Percentiles rank a stretch among this genome's conserved stretches.
phyloP scores from a whole-genome alignment of 352 stramenopile species.

The Phytophthora aleatoria region DNA sequence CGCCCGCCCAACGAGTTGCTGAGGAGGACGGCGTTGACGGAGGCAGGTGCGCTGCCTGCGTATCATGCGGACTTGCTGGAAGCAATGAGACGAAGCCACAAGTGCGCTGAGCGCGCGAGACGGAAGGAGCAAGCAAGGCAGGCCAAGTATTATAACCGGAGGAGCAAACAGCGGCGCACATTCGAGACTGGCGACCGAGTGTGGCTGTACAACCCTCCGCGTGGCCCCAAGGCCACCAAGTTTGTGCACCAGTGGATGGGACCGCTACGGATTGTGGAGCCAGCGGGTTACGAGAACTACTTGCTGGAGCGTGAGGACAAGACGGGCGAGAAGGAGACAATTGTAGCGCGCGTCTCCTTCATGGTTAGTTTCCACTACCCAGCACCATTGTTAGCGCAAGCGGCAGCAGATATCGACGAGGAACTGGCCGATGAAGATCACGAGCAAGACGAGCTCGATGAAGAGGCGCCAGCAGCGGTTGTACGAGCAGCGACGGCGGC shows the following conservation, averaged over 20 bases:
- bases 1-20: neutral
- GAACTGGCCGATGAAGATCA: neutral
- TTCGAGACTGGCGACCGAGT: neutral
- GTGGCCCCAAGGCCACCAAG: neutral
- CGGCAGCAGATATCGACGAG: neutral
- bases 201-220: neutral
- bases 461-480: neutral
- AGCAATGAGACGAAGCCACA: neutral
- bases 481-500: neutral
- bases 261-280: neutral
- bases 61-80: neutral
- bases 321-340: neutral
- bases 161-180: neutral
- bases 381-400: neutral
- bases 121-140: neutral
- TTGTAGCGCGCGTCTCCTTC: neutral
- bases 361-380: neutral
- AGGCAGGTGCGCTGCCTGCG: neutral
- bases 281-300: neutral
- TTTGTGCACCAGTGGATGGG: neutral
- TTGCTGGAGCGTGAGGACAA: neutral
- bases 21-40: neutral
- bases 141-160: neutral
- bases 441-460: neutral
- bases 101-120: neutral